Percentiles rank a stretch among this genome's conserved stretches.
These are phyloP conservation scores for Ustilago shanxiensis DNA, from an alignment of 1,284 basidiomycete genomes.

Conservation along the genomic window DNA sequence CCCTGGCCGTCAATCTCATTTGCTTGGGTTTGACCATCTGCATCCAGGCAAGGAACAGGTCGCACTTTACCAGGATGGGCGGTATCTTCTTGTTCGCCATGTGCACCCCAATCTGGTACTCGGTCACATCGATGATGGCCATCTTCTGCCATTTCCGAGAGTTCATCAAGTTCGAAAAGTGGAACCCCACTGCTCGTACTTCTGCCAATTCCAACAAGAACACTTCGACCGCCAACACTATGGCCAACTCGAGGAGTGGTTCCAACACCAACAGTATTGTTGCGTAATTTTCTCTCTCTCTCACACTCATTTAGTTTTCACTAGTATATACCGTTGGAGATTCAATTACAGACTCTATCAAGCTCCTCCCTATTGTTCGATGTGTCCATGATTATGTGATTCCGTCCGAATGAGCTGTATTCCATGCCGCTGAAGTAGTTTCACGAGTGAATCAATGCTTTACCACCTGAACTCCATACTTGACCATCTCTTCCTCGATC, in stretches of 20 bases:
- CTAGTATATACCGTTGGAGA: neutral
- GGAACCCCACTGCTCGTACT: conserved; percentile 50
- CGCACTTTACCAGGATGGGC: conserved; percentile 46
- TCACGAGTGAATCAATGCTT: neutral
- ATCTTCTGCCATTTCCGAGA: conserved; percentile 64
- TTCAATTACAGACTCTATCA: neutral
- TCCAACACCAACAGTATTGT: conserved; percentile 33
- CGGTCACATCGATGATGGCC: conserved; percentile 50
- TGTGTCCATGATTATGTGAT: neutral
- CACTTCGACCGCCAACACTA: conserved; percentile 21
- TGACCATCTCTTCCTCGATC: conserved; percentile 34
- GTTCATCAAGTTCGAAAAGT: conserved; percentile 61
- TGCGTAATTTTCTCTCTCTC: conserved; percentile 1
- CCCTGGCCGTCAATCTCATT: conserved; percentile 54
- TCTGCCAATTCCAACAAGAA: conserved; percentile 32
- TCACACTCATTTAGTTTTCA: neutral
- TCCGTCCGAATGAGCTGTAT: neutral
- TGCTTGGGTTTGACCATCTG: conserved; percentile 46
- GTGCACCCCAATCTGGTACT: conserved; percentile 56
- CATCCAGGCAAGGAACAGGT: conserved; percentile 56
- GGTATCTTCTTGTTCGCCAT: conserved; percentile 53
- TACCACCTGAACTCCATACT: conserved; percentile 11
- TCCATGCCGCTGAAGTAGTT: neutral
- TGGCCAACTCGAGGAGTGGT: conserved; percentile 17
- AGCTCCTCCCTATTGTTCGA: neutral